Evolutionary conservation across 2,329 filamentous ascomycete genomes (phyloP).

Genomic region (Pyrenophora tritici-repentis): DNA sequence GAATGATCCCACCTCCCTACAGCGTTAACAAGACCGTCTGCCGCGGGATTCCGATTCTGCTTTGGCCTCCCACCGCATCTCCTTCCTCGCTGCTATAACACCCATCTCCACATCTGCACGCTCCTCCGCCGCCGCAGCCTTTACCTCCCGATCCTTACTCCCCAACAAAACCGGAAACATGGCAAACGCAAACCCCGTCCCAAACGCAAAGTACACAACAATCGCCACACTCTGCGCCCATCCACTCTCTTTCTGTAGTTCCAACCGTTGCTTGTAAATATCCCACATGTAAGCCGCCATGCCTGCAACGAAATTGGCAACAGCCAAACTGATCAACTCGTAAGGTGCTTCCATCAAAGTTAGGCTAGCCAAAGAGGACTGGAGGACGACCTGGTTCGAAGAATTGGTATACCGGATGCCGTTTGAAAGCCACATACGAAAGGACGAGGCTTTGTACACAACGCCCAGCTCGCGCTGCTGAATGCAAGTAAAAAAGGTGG

Average conservation of each 20-base stretch:
- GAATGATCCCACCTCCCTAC: too few species aligned
- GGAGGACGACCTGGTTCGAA: background rate
- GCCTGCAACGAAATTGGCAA: slow-evolving; percentile 19
- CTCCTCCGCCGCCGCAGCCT: background rate
- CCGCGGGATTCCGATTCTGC: background rate
- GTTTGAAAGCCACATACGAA: slow-evolving; percentile 25
- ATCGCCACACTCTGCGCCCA: slow-evolving; percentile 2
- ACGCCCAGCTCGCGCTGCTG: slow-evolving; percentile 25
- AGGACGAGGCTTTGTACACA: slow-evolving; percentile 5
- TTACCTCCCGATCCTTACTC: slow-evolving; percentile 5
- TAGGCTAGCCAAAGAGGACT: slow-evolving; percentile 20
- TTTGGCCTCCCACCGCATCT: background rate
- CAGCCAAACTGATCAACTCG: slow-evolving; percentile 22
- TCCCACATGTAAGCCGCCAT: slow-evolving; percentile 23
- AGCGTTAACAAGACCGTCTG: too few species aligned
- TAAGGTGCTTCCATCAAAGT: slow-evolving; percentile 24
- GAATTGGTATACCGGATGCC: slow-evolving; percentile 13
- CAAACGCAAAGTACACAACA: slow-evolving; percentile 12
- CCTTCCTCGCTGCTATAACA: background rate
- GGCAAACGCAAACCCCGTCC: slow-evolving; percentile 13
- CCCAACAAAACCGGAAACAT: slow-evolving; percentile 15
- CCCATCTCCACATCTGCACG: background rate
- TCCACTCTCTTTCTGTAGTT: slow-evolving; percentile 3
- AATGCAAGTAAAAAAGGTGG: slow-evolving; percentile 25
- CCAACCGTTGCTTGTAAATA: slow-evolving; percentile 9